These are phyloP conservation scores for Boletus sp. DNA, from an alignment of 1,284 basidiomycete genomes.

Conservation along the genomic window DNA sequence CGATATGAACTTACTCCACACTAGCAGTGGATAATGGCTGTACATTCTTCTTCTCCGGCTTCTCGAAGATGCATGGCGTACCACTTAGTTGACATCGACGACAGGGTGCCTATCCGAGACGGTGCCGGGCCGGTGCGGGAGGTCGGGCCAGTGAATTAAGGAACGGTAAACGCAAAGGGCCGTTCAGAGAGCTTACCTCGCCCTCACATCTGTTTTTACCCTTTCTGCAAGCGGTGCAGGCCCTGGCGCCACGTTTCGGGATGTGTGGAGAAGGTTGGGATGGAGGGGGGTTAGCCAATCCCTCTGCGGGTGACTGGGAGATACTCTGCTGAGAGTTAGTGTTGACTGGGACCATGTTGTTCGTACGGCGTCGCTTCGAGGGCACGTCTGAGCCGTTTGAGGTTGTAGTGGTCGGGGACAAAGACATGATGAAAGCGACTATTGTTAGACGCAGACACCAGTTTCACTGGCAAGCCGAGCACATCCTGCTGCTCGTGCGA, in stretches of 20 bases:
- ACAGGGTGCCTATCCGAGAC: constrained; percentile 68
- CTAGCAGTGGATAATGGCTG: constrained; percentile 59
- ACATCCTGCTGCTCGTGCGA: neutral
- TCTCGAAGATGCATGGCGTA: constrained; percentile 85
- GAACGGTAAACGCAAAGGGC: constrained; percentile 27
- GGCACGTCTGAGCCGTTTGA: constrained; percentile 33
- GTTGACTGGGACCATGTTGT: constrained; percentile 22
- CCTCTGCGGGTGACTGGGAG: constrained; percentile 24
- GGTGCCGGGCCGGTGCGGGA: constrained; percentile 59
- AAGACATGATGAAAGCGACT: constrained; percentile 29
- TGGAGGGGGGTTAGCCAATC: constrained; percentile 14
- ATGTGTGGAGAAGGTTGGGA: constrained; percentile 46
- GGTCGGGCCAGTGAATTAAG: constrained; percentile 52
- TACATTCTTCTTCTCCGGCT: constrained; percentile 79
- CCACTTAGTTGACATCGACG: constrained; percentile 84
- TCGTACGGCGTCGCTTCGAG: constrained; percentile 36
- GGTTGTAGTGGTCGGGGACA: constrained; percentile 33
- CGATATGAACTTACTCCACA: constrained; percentile 52
- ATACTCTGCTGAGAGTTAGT: constrained; percentile 21
- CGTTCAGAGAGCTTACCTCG: constrained; percentile 50
- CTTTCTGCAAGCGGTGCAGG: constrained; percentile 79
- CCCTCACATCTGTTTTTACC: constrained; percentile 93
- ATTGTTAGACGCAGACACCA: constrained; percentile 12
- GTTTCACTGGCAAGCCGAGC: constrained; percentile 15
- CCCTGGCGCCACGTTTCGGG: constrained; percentile 75